Percentiles rank a stretch among this genome's conserved stretches.
These are phyloP conservation scores for Exophiala sideris DNA, from an alignment of 2,329 filamentous ascomycete genomes.

Conservation along the genomic window DNA sequence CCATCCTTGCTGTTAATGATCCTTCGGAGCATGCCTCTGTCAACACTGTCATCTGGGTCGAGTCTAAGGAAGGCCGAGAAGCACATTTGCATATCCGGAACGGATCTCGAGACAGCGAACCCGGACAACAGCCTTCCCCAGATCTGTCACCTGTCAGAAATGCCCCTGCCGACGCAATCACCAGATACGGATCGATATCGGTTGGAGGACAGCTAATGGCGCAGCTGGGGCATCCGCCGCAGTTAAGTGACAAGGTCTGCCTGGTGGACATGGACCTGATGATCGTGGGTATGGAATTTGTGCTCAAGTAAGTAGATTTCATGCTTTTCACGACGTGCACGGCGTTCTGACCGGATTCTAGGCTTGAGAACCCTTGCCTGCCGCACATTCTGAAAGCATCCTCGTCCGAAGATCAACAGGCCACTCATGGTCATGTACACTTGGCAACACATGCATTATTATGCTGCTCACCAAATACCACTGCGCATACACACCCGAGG, in stretches of 20 bases:
- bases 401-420: conserved; percentile 14
- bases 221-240: no score
- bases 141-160: neutral
- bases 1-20: neutral
- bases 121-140: neutral
- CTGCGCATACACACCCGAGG: no score
- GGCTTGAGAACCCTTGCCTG: conserved; percentile 36
- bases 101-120: no score
- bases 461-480: conserved; percentile 1
- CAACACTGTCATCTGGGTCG: conserved; percentile 11
- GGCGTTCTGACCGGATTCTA: conserved; percentile 8
- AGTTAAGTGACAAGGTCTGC: neutral
- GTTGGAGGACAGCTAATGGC: no score
- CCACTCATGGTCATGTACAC: conserved; percentile 33
- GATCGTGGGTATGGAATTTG: conserved; percentile 34
- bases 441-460: conserved; percentile 33
- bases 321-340: neutral
- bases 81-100: conserved; percentile 7
- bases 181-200: no score
- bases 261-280: conserved; percentile 13
- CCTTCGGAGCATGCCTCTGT: neutral
- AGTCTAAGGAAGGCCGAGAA: conserved; percentile 1
- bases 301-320: conserved; percentile 32
- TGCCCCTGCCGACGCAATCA: no score
- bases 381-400: conserved; percentile 27